Evolutionary conservation across 2,329 filamentous ascomycete species (phyloP), one percentile per base, ranked within the genome.

Genomic region (Aaosphaeria arxii): DNA sequence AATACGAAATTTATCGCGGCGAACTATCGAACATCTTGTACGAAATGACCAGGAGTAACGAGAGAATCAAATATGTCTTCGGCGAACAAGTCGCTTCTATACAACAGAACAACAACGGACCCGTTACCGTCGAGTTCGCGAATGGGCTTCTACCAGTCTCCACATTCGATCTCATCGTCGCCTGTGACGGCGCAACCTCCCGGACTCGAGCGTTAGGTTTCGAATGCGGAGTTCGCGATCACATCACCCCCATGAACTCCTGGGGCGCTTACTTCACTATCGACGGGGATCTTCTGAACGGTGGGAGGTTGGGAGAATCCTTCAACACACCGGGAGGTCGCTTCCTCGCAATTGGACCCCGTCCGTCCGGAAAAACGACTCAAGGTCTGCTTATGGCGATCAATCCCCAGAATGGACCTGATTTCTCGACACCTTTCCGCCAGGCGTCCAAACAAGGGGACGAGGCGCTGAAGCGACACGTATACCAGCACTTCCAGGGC

Each of bases 1-100:
- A 84, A 45, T 81, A 72, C 50, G 81, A 84, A 66, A 77, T 84
- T 45, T 81, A 84, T 77, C 71, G 81, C 3, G 79, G 76, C 0
- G 76, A 81, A 48, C 53, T 84, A 3, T 71, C 74, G 5, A 60
- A 66, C 5, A 62, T 82, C 3, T 58, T 84, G 1, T 75, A 76
- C 51, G 68, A 78, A 9, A 61, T 59, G 4, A 30, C 33, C 7
- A 17, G 40, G 5, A 17, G 33, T 30, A 24, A 24, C 17, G 17
- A 24, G 17, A 33, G 38, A 2, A 30, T 17, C 6, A 50, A 56
- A 11, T 64, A 68, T 41, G 42, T 61, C 3, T 71, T 69, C 42
- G 62, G 57, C 7, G 60, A 45, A 3, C 42, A 48, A 5, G 32
- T 56, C 31, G 9, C 7, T n/a, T 48, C 50, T 30, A 53, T 49